phyloP scores from a whole-genome alignment of 2,329 filamentous ascomycete species.

The Penicillium sp. region DNA sequence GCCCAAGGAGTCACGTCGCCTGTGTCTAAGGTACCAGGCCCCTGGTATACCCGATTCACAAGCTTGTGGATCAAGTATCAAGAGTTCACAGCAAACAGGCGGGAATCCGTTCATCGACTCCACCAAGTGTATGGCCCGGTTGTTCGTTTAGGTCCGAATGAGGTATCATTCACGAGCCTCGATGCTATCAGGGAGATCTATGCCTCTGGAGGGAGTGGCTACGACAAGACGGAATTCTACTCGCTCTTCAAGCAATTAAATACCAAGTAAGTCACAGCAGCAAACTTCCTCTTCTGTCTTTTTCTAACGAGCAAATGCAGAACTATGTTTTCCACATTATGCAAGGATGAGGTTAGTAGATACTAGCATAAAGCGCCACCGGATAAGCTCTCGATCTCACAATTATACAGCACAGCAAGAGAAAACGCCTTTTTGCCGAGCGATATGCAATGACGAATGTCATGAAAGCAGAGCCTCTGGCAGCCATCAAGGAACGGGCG shows the following conservation, averaged over 20 bases:
- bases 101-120: constrained; percentile 38
- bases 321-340: constrained; percentile 49
- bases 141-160: constrained; percentile 40
- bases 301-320: constrained; percentile 20
- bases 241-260: constrained; percentile 43
- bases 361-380: not conserved
- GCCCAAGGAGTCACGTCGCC: constrained; percentile 24
- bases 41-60: constrained; percentile 39
- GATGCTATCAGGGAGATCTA: constrained; percentile 43
- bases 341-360: constrained; percentile 29
- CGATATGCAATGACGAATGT: constrained; percentile 73
- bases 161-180: constrained; percentile 38
- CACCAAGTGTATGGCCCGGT: constrained; percentile 37
- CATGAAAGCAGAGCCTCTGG: constrained; percentile 61
- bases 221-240: constrained; percentile 47
- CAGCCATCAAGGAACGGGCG: constrained; percentile 65
- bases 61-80: constrained; percentile 40
- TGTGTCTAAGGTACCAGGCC: constrained; percentile 36
- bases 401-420: constrained; percentile 61
- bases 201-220: constrained; percentile 43
- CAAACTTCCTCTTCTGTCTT: not conserved
- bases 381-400: constrained; percentile 7
- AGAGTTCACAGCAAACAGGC: constrained; percentile 38
- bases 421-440: constrained; percentile 69
- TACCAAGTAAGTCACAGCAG: constrained; percentile 28